Conservation (phyloP, 2,329 filamentous ascomycete genomes). For the Coniochaeta hoffmannii region DNA sequence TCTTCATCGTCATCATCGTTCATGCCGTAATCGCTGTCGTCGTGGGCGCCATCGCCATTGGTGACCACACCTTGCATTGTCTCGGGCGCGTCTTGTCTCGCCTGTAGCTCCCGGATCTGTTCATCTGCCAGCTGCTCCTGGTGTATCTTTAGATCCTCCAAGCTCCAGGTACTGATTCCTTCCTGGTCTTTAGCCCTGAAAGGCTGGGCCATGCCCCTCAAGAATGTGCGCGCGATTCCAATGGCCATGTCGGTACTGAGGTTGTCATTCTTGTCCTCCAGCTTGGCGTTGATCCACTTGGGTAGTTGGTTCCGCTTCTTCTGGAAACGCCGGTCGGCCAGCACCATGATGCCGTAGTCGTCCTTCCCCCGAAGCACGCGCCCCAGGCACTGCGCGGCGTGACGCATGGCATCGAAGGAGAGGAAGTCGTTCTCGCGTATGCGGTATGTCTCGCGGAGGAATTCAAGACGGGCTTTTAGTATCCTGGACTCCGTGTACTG, state of each 20-base stretch:
- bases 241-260: conserved; percentile 94
- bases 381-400: conserved; percentile 91
- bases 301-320: conserved; percentile 87
- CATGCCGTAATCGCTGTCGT: conserved; percentile 39
- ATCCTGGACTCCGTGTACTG: conserved; percentile 98
- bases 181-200: conserved; percentile 79
- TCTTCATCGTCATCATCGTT: conserved; percentile 38
- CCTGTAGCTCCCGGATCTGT: conserved; percentile 55
- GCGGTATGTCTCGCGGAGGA: conserved; percentile 92
- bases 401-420: conserved; percentile 99
- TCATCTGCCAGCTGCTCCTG: conserved; percentile 69
- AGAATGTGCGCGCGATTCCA: conserved; percentile 78
- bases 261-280: conserved; percentile 80
- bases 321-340: conserved; percentile 87
- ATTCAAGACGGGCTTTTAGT: conserved; percentile 89
- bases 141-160: conserved; percentile 69
- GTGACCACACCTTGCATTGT: conserved; percentile 11
- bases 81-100: conserved; percentile 28
- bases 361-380: conserved; percentile 94
- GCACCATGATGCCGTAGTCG: conserved; percentile 99
- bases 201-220: conserved; percentile 86
- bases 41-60: background rate
- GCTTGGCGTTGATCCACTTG: conserved; percentile 90
- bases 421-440: conserved; percentile 97
- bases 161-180: conserved; percentile 87